Evolutionary conservation across 352 stramenopile species (phyloP), one percentile per base, ranked within the genome.

Genomic region (Phytophthora brassicae): DNA sequence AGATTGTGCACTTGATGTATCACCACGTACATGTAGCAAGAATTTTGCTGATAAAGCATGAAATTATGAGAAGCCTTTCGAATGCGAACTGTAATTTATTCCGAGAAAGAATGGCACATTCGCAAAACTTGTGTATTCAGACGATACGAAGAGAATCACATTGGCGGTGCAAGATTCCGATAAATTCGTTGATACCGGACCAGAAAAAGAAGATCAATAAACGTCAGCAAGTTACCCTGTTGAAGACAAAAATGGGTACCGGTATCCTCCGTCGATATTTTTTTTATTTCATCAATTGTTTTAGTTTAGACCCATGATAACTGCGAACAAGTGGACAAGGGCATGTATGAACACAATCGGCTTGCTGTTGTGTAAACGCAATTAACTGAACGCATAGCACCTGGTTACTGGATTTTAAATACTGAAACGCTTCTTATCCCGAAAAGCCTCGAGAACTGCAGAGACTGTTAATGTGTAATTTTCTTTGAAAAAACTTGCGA

Each of bases 11-110:
- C n/a, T n/a, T 44, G 38, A 23, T 26, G 38, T 44, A 16, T 44
- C 38, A 16, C 38, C 38, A 44, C 13, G n/a, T 9, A 44, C 38
- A 44, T 17, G 38, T 23, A 17, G 19, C 38, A 20, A 26, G 38
- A 44, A n/a, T 44, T 44, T 44, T 44, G 38, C n/a, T n/a, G n/a
- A n/a, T n/a, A n/a, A 44, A n/a, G 22, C 38, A 3, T 44, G 38
- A 17, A 44, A 44, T 14, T 11, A 5, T 44, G 38, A 43, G 22
- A 44, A 24, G 6, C 5, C 38, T 23, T 44, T 17, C 38, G 17
- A 8, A 26, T 24, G 38, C 16, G 6, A 8, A 44, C 38, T 17
- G 38, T 17, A 44, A 17, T 44, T 44, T 44, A 44, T 44, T 17
- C 38, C 38, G 17, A 44, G 1, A 20, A 23, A 4, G 38, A 44